These are phyloP conservation scores for Phytophthora fragariaefolia DNA, from an alignment of 352 stramenopile genomes.

Conservation along the genomic window DNA sequence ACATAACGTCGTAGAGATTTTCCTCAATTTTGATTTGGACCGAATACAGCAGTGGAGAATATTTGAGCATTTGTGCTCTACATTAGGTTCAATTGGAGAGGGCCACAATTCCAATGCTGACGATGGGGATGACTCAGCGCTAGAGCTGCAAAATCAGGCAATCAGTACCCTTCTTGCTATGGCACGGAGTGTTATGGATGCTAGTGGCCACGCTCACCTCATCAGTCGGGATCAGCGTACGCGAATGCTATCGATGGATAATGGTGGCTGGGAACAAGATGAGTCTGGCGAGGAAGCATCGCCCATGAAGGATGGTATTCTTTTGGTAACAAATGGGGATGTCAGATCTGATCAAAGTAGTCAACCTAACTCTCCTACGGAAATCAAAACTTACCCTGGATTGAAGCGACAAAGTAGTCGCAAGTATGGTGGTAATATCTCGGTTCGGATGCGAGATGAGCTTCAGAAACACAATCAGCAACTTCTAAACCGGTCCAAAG, in stretches of 20 bases:
- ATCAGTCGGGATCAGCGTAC: conserved; percentile 83
- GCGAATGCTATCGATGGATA: conserved; percentile 82
- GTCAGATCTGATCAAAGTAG: conserved; percentile 13
- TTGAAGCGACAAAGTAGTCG: conserved; percentile 21
- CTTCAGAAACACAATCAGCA: conserved; percentile 86
- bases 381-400: conserved; percentile 10
- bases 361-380: conserved; percentile 24
- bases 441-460: conserved; percentile 83
- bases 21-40: conserved; percentile 90
- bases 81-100: conserved; percentile 80
- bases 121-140: conserved; percentile 42
- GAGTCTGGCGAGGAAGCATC: conserved; percentile 45
- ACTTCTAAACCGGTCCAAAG: conserved; percentile 78
- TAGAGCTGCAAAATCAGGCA: conserved; percentile 64
- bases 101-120: conserved; percentile 42
- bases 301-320: conserved; percentile 24
- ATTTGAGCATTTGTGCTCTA: conserved; percentile 83
- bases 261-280: conserved; percentile 87
- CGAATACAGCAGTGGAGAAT: conserved; percentile 90
- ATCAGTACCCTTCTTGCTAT: conserved; percentile 83
- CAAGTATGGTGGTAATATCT: conserved; percentile 63
- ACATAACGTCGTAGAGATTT: conserved; percentile 90
- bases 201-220: conserved; percentile 84
- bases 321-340: conserved; percentile 1
- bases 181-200: conserved; percentile 85